Evolutionary conservation across 1,284 basidiomycete genomes (phyloP).

Genomic region (Entoloma clypeatum): DNA sequence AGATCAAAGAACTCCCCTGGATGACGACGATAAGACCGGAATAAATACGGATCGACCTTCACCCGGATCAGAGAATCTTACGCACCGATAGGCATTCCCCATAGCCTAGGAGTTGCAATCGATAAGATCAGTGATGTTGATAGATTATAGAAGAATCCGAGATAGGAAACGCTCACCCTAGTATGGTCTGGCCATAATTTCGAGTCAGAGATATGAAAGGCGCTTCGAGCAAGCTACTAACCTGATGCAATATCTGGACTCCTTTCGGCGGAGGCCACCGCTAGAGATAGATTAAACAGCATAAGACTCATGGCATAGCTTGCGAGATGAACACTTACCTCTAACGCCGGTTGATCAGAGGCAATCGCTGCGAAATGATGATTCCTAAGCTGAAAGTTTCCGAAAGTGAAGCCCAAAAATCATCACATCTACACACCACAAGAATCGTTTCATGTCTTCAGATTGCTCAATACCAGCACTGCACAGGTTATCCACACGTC

Average conservation of each 20-base stretch:
- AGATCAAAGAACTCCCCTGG: slow-evolving; percentile 68
- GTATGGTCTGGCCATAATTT: slow-evolving; percentile 43
- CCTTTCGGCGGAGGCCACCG: slow-evolving; percentile 52
- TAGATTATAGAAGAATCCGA: slow-evolving; percentile 1
- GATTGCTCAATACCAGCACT: slow-evolving; percentile 68
- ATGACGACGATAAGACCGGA: slow-evolving; percentile 7
- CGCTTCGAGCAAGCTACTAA: slow-evolving; percentile 19
- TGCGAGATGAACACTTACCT: slow-evolving; percentile 38
- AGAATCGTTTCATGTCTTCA: slow-evolving; percentile 68
- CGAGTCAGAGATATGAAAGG: slow-evolving; percentile 2
- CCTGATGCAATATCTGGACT: slow-evolving; percentile 54
- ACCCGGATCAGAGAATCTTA: slow-evolving; percentile 10
- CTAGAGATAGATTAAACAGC: slow-evolving; percentile 27
- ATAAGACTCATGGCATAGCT: slow-evolving; percentile 1
- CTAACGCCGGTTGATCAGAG: slow-evolving; percentile 70
- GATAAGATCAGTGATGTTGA: slow-evolving; percentile 6
- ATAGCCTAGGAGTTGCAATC: slow-evolving; percentile 39
- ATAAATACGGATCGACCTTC: slow-evolving; percentile 6
- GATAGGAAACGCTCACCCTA: slow-evolving; percentile 42
- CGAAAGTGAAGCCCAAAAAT: slow-evolving; percentile 1
- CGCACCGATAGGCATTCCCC: slow-evolving; percentile 69
- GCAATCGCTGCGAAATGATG: slow-evolving; percentile 75
- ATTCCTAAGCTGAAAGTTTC: slow-evolving; percentile 44
- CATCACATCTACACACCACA: slow-evolving; percentile 44
- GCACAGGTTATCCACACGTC: slow-evolving; percentile 3